These are phyloP conservation scores for Tetraselmis chui DNA, from an alignment of 139 green algal species.

Conservation along the genomic window DNA sequence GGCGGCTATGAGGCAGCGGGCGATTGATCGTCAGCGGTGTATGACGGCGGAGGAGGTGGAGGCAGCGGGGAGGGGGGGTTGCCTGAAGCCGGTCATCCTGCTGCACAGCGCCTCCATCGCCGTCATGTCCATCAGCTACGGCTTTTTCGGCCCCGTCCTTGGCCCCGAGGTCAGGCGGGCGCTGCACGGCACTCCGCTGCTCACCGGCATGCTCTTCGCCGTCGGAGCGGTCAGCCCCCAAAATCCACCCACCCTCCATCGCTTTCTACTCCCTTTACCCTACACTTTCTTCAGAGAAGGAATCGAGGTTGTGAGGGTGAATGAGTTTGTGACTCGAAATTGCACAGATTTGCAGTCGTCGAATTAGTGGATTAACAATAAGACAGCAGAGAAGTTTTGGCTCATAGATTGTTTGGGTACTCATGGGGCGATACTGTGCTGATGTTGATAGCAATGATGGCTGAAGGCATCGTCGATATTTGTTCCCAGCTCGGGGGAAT, in stretches of 20 bases:
- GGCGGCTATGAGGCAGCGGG: background rate
- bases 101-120: background rate
- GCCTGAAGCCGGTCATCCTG: background rate
- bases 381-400: no score
- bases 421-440: no score
- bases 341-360: no score
- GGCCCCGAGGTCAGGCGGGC: background rate
- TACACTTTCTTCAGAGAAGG: background rate
- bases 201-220: background rate
- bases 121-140: background rate
- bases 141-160: background rate
- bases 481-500: no score
- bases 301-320: background rate
- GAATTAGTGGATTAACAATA: no score
- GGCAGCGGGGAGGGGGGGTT: no score
- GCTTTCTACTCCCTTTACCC: background rate
- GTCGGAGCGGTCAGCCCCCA: background rate
- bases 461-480: no score
- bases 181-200: background rate
- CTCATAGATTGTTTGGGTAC: no score
- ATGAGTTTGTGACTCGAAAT: background rate
- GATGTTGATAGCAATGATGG: no score
- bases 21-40: no score
- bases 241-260: no score
- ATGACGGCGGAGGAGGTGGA: background rate